Conservation (phyloP, 108 stramenopile genomes). For the Aurantiochytrium sp. region DNA sequence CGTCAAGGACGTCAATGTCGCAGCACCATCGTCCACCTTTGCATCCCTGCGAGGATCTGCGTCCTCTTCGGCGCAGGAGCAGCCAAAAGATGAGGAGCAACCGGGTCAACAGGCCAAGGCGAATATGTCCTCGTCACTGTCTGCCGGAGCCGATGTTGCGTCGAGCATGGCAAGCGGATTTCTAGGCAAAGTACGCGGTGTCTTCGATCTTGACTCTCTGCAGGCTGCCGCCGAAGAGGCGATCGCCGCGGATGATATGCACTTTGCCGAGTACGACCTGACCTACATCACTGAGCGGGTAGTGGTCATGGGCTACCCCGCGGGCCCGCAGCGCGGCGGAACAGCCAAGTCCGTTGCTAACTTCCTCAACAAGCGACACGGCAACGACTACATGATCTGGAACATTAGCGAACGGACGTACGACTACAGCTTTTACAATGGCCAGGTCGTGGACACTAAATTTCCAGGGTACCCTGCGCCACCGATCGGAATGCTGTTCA, state of each 20-base stretch:
- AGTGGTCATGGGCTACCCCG: constrained; percentile 67
- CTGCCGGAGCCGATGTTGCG: no score
- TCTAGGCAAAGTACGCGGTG: constrained; percentile 56
- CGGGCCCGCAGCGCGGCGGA: constrained; percentile 56
- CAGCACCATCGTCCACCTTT: constrained; percentile 44
- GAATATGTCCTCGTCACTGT: no score
- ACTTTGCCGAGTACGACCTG: background rate
- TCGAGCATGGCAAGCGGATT: constrained; percentile 57
- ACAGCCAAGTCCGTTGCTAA: constrained; percentile 69
- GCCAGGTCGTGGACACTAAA: constrained; percentile 72
- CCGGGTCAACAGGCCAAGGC: no score
- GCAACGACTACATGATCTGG: constrained; percentile 77
- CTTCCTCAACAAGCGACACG: constrained; percentile 64
- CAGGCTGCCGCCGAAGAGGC: background rate
- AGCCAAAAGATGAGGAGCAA: no score
- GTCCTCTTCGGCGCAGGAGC: no score
- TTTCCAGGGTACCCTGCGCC: constrained; percentile 90
- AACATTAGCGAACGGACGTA: constrained; percentile 88
- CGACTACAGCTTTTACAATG: constrained; percentile 54
- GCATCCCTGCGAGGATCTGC: no score
- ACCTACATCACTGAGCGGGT: constrained; percentile 58
- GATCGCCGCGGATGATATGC: background rate
- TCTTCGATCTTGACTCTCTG: background rate
- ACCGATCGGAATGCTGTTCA: constrained; percentile 81
- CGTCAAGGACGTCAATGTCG: constrained; percentile 33